These are phyloP conservation scores for Lachancea sp. DNA, from an alignment of 805 yeast genomes.

Conservation along the genomic window DNA sequence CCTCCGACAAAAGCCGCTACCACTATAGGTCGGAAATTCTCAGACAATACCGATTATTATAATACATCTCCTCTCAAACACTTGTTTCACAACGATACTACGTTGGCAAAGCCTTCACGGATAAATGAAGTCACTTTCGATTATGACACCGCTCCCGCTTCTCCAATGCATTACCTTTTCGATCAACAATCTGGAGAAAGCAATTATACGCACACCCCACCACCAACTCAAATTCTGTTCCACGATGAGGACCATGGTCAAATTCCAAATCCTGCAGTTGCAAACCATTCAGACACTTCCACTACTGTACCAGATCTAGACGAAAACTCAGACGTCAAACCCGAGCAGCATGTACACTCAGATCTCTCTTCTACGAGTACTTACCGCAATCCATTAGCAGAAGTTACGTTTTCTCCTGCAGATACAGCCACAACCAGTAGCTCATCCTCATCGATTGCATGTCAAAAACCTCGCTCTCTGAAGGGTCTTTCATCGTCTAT, in stretches of 20 bases:
- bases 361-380: neutral
- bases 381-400: conserved; percentile 1
- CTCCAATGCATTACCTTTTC: conserved; percentile 7
- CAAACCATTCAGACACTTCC: neutral
- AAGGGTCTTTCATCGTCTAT: neutral
- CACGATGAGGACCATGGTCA: neutral
- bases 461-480: conserved; percentile 6
- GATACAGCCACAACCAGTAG: conserved; percentile 2
- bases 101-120: conserved; percentile 7
- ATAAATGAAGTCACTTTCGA: conserved; percentile 9
- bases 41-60: conserved; percentile 31
- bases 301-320: neutral
- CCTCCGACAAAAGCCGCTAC: neutral
- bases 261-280: neutral
- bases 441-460: neutral
- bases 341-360: neutral
- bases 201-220: conserved; percentile 7
- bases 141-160: conserved; percentile 4
- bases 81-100: conserved; percentile 15
- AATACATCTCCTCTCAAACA: conserved; percentile 32
- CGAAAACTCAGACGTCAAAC: neutral
- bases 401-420: neutral
- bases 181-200: neutral
- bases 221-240: neutral
- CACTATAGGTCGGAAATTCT: conserved; percentile 25